Base-by-base conservation (phyloP, 805 yeast genomes). In the Starmera quercuum region DNA sequence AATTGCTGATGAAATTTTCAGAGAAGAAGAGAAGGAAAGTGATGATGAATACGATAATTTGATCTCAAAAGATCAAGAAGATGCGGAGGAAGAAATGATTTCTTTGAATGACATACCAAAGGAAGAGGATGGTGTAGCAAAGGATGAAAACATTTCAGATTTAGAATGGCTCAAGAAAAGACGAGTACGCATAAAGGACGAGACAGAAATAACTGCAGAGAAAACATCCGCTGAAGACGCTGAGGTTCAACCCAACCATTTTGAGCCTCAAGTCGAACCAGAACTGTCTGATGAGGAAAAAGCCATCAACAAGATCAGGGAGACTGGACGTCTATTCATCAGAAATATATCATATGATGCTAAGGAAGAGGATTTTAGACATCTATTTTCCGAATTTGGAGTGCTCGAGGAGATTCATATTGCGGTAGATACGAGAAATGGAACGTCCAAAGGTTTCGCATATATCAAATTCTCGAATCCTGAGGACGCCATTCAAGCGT, bases 381-480 rank as follows among this genome's bases (percentile, higher is more conserved):
- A 67, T 2, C 62, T 87, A 17, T 88, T 92, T 49, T 41, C 66
- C 5, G 53, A 64, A 4, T 92, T 61, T 53, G 98, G 98, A 8
- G 61, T 62, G 6, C 55, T 87, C 25, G 84, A 78, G 43, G 97
- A 92, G 59, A 95, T 86, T 2, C 98, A 92, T 57, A 66, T 92
- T 47, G 96, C 98, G 1, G 57, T 87, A 24, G 97, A 90, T 52
- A 80, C 94, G 4, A 74, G 92, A 60, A 84, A 94, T 0, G 94
- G 95, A 9, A 73, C 77, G 46, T 81, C 95, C 2, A 92, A 92
- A 58, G 98, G 98, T 1, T 85, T 86, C 56, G 95, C 92, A 0
- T 88, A 88, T 50, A 68, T 87, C 10, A 76, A 79, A 52, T 92
- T 82, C 51, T 61, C 56, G n/a, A 65, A 73, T 40, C 66, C 80